Percentiles rank a stretch among this genome's conserved stretches.
Conservation (phyloP, 2,329 filamentous ascomycete genomes). For the Sporothrix variecibatus region DNA sequence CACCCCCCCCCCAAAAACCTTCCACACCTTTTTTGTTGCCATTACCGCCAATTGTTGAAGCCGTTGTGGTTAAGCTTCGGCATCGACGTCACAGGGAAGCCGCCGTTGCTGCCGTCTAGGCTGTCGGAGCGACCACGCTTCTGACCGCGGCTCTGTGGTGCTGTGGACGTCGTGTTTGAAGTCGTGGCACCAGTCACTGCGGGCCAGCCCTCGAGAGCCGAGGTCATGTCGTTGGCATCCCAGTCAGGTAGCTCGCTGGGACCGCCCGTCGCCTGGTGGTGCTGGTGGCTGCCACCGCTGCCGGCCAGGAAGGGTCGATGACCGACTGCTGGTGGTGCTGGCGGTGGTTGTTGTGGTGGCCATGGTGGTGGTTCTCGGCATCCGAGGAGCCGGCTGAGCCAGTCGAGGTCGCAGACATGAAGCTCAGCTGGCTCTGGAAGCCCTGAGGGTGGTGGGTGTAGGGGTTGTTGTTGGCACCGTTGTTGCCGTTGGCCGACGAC, state of each 20-base stretch:
- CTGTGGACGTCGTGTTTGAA: conserved; percentile 25
- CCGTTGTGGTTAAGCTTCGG: conserved; percentile 31
- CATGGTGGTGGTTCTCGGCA: conserved; percentile 31
- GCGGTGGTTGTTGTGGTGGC: conserved; percentile 26
- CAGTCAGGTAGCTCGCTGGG: conserved; percentile 30
- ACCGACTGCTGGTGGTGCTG: conserved; percentile 29
- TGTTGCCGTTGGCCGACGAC: conserved; percentile 13
- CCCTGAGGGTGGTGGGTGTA: conserved; percentile 31
- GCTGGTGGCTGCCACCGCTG: conserved; percentile 15
- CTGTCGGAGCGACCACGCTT: conserved; percentile 41
- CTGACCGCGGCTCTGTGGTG: conserved; percentile 32
- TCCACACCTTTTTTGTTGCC: background rate
- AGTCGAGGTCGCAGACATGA: conserved; percentile 39
- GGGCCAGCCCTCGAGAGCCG: conserved; percentile 28
- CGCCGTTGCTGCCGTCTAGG: conserved; percentile 32
- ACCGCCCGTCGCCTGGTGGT: conserved; percentile 8
- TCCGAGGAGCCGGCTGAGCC: conserved; percentile 33
- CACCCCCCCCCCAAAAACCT: background rate
- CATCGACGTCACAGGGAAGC: conserved; percentile 31
- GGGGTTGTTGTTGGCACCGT: conserved; percentile 18
- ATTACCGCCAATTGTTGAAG: conserved; percentile 32
- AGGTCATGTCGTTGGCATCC: conserved; percentile 33
- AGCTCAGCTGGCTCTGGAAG: conserved; percentile 41
- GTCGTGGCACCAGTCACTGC: background rate
- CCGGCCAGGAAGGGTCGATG: conserved; percentile 35